Base-by-base conservation (phyloP, 176 grass and related monocot genomes). In the Cymbopogon citratus region DNA sequence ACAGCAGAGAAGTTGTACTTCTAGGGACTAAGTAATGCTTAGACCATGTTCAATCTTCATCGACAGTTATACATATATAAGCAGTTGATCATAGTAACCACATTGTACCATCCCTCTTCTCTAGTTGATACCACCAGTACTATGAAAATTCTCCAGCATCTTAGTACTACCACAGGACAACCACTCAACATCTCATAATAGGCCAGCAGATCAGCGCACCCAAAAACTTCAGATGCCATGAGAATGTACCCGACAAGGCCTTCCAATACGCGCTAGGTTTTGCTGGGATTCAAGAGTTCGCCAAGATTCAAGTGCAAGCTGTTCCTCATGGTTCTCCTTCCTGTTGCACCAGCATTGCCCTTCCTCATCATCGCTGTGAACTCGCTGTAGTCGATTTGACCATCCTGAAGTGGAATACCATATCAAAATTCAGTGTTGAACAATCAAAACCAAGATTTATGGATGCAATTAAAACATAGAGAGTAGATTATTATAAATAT, bases 331-430 rank as follows among this genome's bases (percentile, higher is more conserved):
- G 90, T 89, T 49, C 88, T 89, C 69, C 92, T 98, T 74, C 88
- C 95, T 49, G 82, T 26, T 36, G 61, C 91, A 3, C 78, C 90
- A 4, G 86, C 89, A 62, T 91, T 95, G 79, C 95, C 95, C 63
- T 95, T 98, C 35, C 95, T 92, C 95, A 98, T 98, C 95, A 98
- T 98, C 0, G 92, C 89, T 0, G 90, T 45, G 66, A 98, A 98
- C 84, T 98, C 95, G 0, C 84, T 87, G 85, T 98, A 98, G 85
- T 98, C 95, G 7, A 98, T 98, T 85, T 98, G 92, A 71, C 95
- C 95, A 44, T 98, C 95, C 95, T 98, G 86, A 78, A 73, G 43
- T 73, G 70, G 9, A 91, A 91, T 85, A 56, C 21, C 18, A 18
- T 44, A 46, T 19, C 77, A 5, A 68, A 31, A 89, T 87, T 59